Percentiles rank a stretch among this genome's conserved stretches.
Evolutionary conservation across 2,329 filamentous ascomycete genomes (phyloP).

Genomic region (Diaporthe sp.): DNA sequence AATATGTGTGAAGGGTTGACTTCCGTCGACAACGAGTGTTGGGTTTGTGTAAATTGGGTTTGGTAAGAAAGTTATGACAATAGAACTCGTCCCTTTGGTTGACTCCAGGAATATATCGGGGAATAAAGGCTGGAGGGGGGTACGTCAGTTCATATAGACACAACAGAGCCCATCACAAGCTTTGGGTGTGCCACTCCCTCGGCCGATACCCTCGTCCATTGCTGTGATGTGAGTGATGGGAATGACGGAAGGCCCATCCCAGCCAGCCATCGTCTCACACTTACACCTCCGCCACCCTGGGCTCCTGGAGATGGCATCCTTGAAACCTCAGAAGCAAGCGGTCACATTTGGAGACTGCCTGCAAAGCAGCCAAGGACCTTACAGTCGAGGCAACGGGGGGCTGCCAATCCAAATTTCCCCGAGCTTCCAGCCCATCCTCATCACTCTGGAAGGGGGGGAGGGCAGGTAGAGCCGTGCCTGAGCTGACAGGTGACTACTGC

Average conservation of each 20-base stretch:
- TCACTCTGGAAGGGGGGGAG: conserved; percentile 2
- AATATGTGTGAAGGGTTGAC: background rate
- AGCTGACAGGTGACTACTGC: conserved; percentile 32
- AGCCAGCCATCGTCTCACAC: conserved; percentile 30
- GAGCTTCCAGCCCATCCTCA: conserved; percentile 10
- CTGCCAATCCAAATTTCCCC: conserved; percentile 23
- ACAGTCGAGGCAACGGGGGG: background rate
- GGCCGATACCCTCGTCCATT: conserved; percentile 28
- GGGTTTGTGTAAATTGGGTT: background rate
- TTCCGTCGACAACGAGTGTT: conserved; percentile 25
- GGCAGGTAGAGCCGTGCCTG: conserved; percentile 29
- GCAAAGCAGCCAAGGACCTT: background rate
- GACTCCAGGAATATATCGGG: background rate
- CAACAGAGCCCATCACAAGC: conserved; percentile 22
- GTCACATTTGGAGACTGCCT: conserved; percentile 8
- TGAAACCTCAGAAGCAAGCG: conserved; percentile 19
- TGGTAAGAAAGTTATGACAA: background rate
- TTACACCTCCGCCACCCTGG: conserved; percentile 17
- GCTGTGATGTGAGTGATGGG: conserved; percentile 26
- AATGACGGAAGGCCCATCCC: conserved; percentile 27
- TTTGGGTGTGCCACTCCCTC: conserved; percentile 21
- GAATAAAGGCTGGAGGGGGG: background rate
- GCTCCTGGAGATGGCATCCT: conserved; percentile 15
- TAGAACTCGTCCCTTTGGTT: background rate
- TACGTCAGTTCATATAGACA: conserved; percentile 32